Base-by-base conservation (phyloP, 2,329 filamentous ascomycete species). In the Diaporthe nobilis region DNA sequence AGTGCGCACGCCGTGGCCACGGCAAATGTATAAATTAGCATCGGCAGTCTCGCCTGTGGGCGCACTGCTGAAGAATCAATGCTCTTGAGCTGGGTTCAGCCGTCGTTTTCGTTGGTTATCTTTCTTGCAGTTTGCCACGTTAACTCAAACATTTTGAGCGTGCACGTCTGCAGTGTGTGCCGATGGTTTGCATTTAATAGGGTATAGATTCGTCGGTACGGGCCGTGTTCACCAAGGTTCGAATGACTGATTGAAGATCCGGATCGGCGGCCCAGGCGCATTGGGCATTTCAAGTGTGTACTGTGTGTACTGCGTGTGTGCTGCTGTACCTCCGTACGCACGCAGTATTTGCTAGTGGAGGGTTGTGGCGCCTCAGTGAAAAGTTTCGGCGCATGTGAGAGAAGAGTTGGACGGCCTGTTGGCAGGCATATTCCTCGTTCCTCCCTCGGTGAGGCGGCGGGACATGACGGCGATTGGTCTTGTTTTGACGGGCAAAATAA, bases 401-500 rank as follows among this genome's bases (percentile, higher is more conserved):
- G 37, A 39, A 17, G 31, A n/a, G 42, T 58, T 28, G 31, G 17
- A 22, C 37, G 58, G 12, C 22, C 5, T 37, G 7, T 20, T 28
- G 57, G 34, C 42, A 72, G 42, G 68, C 68, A 72, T 72, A 15
- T 49, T 51, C 70, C 42, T 72, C 70, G 55, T 25, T n/a, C 5
- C 17, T 39, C n/a, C 6, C 10, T 31, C 68, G 51, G 37, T 49
- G 17, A 49, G 44, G 6, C 17, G 28, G 31, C 15, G 15, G 60
- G 20, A 51, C 47, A 63, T 53, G 31, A 37, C 42, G 25, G 31
- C 51, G 42, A 61, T 63, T 72, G 22, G 70, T 49, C 28, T 60
- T 72, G 42, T 58, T 60, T 60, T 72, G 55, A 51, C 8, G 55
- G 34, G 28, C 71, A 42, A 57, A 71, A 42, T 65, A 63, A 74